Percentiles rank a stretch among this genome's conserved stretches.
Evolutionary conservation across 2,329 filamentous ascomycete genomes (phyloP).

Genomic region (Beauveria rudraprayagi): DNA sequence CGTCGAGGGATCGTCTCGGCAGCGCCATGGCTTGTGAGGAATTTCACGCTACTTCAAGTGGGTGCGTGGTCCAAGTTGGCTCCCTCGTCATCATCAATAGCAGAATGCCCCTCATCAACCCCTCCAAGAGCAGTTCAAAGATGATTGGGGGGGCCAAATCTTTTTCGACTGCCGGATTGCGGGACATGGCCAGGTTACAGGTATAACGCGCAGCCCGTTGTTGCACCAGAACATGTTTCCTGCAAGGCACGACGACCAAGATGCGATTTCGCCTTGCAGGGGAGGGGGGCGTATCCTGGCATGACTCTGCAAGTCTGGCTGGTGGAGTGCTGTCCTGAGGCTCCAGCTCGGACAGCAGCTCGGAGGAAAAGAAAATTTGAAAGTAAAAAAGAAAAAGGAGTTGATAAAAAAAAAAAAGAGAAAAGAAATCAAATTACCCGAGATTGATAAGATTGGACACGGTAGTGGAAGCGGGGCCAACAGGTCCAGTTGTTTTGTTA

Average conservation of each 20-base stretch:
- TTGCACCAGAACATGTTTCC: neutral
- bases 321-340: neutral
- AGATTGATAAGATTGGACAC: neutral
- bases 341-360: neutral
- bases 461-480: neutral
- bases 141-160: neutral
- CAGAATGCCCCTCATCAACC: neutral
- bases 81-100: neutral
- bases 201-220: too few relatives aligned
- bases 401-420: too few relatives aligned
- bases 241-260: neutral
- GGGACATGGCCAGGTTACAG: neutral
- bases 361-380: too few relatives aligned
- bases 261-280: neutral
- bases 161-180: neutral
- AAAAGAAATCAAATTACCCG: neutral
- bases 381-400: too few relatives aligned
- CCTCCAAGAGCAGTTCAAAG: neutral
- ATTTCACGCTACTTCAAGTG: neutral
- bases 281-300: neutral
- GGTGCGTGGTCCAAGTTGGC: neutral
- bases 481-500: neutral
- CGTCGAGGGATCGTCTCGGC: neutral
- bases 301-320: neutral
- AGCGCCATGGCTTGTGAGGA: neutral